Conservation (phyloP, 257 asterid genomes). For the Nicotiana sylvestris region DNA sequence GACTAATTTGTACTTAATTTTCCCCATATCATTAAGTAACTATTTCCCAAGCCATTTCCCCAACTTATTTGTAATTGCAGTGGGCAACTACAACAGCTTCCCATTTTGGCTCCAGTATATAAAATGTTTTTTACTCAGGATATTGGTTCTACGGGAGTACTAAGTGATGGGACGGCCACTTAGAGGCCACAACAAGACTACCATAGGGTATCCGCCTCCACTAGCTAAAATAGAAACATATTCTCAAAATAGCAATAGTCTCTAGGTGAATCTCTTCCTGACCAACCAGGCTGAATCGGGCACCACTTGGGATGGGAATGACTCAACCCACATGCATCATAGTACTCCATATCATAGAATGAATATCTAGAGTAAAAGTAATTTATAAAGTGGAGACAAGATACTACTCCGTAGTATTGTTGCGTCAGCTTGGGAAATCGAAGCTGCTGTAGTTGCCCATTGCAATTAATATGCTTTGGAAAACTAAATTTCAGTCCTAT, state of each 20-base stretch:
- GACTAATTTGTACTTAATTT: not conserved
- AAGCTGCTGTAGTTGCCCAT: not conserved
- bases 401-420: not conserved
- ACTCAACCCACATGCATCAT: too few species aligned
- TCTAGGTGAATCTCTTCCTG: too few species aligned
- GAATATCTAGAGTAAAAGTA: not conserved
- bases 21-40: not conserved
- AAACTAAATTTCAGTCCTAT: not conserved
- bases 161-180: too few species aligned
- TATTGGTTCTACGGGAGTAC: not conserved
- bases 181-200: too few species aligned
- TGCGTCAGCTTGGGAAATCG: not conserved
- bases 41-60: not conserved
- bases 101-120: not conserved
- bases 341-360: not conserved
- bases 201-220: too few species aligned
- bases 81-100: not conserved
- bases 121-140: not conserved
- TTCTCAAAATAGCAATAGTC: too few species aligned
- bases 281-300: too few species aligned
- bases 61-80: not conserved
- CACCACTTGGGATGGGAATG: too few species aligned
- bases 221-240: too few species aligned
- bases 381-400: not conserved
- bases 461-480: not conserved